Evolutionary conservation across 495 filamentous ascomycete genomes (phyloP), one percentile per base, ranked within the genome.

Genomic region (Lindgomyces ingoldianus): DNA sequence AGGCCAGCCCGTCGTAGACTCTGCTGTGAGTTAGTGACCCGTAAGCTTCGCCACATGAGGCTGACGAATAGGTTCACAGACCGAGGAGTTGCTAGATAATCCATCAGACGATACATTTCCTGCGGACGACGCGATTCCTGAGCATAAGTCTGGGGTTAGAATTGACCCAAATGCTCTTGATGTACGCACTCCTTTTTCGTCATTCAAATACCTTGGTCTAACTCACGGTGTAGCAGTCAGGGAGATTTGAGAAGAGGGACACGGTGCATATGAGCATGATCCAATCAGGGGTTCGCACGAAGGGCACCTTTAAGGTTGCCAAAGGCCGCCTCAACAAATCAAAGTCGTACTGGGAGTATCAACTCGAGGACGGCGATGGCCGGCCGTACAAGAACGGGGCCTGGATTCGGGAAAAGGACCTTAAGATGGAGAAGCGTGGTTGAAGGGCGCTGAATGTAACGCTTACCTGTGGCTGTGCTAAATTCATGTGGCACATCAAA

Each of bases 331-430:
- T 2, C 21, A 21, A 59, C 26, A 4, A 1, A 9, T 45, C 47
- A 1, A 16, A 29, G 16, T 14, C 1, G 27, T 68, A 30, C 47
- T 58, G n/a, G 16, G 58, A 68, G 47, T 68, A 68, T 49, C 65
- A 63, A 36, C 65, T 68, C 26, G 14, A n/a, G 10, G 33, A 50
- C 11, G n/a, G 1, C 27, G 25, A 58, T 11, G 54, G 54, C 44
- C 3, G 14, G 11, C 30, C 29, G 44, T 58, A 68, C 53, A 59
- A 53, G 12, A 30, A 49, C 27, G 65, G 65, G 16, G 52, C 29
- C 1, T 68, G 58, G 58, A n/a, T 68, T 33, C 59, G 65, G 18
- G 65, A 63, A 33, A 68, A 42, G 36, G 29, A 62, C 29, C 53
- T 68, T 3, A 3, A 39, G 2, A 4, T 44, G 44, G n/a, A 36